A percentile compares a stretch with the other conserved stretches of the same genome.
phyloP scores from a whole-genome alignment of 73 alveolate species.

The Effrenium voratum region DNA sequence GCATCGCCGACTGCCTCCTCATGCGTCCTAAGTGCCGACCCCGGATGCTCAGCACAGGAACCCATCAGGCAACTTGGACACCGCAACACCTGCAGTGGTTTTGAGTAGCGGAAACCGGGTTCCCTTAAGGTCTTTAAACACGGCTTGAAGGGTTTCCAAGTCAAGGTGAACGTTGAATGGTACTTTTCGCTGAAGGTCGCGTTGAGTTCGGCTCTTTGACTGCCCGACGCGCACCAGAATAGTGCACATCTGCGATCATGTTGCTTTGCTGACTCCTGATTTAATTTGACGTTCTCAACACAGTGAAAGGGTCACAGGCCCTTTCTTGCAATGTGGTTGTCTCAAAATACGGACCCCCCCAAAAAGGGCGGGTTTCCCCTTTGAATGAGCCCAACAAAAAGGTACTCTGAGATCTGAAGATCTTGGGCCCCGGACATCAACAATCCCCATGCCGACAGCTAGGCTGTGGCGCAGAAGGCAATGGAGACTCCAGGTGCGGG shows the following conservation, averaged over 20 bases:
- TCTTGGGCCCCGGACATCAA: background rate
- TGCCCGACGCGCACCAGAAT: background rate
- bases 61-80: background rate
- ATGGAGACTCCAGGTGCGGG: background rate
- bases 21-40: constrained; percentile 23
- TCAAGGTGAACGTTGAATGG: background rate
- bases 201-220: background rate
- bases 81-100: background rate
- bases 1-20: constrained; percentile 80
- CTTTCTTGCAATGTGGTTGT: no score
- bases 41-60: no score
- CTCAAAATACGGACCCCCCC: no score
- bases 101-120: background rate
- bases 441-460: background rate
- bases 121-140: no score
- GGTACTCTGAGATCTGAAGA: no score
- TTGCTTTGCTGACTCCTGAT: background rate
- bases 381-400: no score
- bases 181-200: no score
- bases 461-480: background rate
- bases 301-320: no score
- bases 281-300: background rate
- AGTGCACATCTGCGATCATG: background rate
- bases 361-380: no score
- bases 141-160: background rate